Base-by-base conservation (phyloP, 441 rosid species). In the Adansonia madagascariensis region DNA sequence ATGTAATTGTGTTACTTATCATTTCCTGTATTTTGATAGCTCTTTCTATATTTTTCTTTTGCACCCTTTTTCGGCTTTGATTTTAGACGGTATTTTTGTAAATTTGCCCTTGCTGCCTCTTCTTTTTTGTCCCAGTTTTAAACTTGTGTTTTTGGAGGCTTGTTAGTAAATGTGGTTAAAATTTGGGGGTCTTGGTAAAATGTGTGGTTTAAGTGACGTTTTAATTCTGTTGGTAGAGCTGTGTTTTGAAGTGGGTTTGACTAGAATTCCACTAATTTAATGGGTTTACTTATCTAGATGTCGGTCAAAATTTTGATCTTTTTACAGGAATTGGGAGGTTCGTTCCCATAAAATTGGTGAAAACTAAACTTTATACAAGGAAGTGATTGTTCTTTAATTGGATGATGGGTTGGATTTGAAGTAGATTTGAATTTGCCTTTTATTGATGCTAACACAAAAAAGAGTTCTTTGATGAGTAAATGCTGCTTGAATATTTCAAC, bases 241-340 rank as follows among this genome's bases (percentile, higher is more conserved):
- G 70, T 18, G 74, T 39, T 76, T 3, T 57, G 52, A 17, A 43
- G 17, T 18, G 18, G 67, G 76, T 41, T 73, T 60, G 4, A 41
- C 39, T 59, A 8, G 9, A 59, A 41, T 59, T 44, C 22, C 15
- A 44, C 10, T 59, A 43, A 59, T 41, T 82, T 20, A 17, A 9
- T 65, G 31, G 61, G 41, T 49, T 15, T 44, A 12, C 17, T 59
- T 70, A 20, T 35, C 41, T 22, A 8, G 41, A 1, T 11, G 15
- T 43, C 1, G 1, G 59, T 71, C 27, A 35, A 18, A 57, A 1
- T 50, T 75, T 49, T 70, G 9, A 6, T 52, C 56, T 12, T 12
- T 46, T 0, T 39, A 8, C 6, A 46, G 64, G 44, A 8, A 56
- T 59, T 10, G 27, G 31, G 3, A 24, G 43, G 41, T 35, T 35